Evolutionary conservation across 176 grass and related monocot species (phyloP).

Genomic region (Thalia dealbata): DNA sequence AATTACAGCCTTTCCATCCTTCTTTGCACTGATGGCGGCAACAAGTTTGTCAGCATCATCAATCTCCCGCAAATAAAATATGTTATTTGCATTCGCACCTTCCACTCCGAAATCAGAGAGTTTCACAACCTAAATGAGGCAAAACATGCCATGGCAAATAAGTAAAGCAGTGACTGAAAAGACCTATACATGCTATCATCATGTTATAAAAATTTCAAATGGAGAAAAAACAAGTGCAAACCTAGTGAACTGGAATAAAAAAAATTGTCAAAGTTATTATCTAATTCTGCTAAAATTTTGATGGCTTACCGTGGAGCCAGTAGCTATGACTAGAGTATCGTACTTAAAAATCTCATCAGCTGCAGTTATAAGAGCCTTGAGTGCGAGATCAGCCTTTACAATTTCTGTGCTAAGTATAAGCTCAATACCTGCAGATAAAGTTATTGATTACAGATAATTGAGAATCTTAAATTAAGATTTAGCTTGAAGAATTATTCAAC

Average conservation of each 20-base stretch:
- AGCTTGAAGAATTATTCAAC: background rate
- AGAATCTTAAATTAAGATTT: background rate
- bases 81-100: constrained; percentile 84
- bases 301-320: constrained; percentile 69
- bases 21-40: constrained; percentile 84
- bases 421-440: constrained; percentile 58
- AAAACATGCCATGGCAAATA: background rate
- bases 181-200: background rate
- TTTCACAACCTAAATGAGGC: constrained; percentile 50
- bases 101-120: constrained; percentile 80
- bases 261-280: background rate
- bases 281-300: background rate
- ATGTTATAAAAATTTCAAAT: no score
- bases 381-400: constrained; percentile 71
- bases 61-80: constrained; percentile 81
- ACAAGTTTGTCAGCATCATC: constrained; percentile 79
- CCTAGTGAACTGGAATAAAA: no score
- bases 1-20: constrained; percentile 86
- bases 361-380: constrained; percentile 67
- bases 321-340: constrained; percentile 73
- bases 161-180: background rate
- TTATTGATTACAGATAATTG: background rate
- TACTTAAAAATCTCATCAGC: constrained; percentile 73
- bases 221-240: no score
- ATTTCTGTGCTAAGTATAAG: constrained; percentile 90